Evolutionary conservation across 441 rosid species (phyloP).

Genomic region (Dalechampia spathulata): DNA sequence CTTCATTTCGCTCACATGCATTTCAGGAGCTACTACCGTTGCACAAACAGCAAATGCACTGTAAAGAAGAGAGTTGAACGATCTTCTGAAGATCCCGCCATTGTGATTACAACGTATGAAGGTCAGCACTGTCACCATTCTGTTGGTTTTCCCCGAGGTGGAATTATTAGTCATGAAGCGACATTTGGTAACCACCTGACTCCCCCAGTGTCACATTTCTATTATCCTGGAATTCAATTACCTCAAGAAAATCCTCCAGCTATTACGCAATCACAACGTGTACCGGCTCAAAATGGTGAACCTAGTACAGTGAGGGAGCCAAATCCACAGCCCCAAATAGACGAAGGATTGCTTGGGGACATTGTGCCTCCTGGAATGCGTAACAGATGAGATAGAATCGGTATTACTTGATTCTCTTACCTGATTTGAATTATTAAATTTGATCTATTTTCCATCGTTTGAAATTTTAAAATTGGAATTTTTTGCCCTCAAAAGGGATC

Average conservation of each 20-base stretch:
- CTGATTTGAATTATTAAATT: background rate
- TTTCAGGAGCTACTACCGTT: conserved; percentile 89
- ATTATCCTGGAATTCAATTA: conserved; percentile 36
- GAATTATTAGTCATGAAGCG: conserved; percentile 51
- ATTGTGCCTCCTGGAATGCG: conserved; percentile 70
- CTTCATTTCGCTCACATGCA: background rate
- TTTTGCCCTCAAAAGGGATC: too few relatives aligned
- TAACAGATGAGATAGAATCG: conserved; percentile 31
- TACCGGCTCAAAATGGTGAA: conserved; percentile 18
- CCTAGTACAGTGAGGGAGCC: conserved; percentile 5
- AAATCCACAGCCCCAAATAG: conserved; percentile 24
- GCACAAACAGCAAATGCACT: conserved; percentile 84
- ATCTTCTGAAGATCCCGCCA: conserved; percentile 71
- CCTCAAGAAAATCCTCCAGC: conserved; percentile 28
- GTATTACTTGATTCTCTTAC: conserved; percentile 15
- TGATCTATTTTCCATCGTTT: background rate
- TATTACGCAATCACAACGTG: conserved; percentile 12
- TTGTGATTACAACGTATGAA: conserved; percentile 87
- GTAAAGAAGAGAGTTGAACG: conserved; percentile 96
- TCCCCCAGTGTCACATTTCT: conserved; percentile 38
- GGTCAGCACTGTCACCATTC: conserved; percentile 94
- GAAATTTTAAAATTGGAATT: too few relatives aligned
- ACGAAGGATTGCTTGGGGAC: conserved; percentile 83
- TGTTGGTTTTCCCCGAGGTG: conserved; percentile 69
- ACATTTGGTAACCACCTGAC: conserved; percentile 36